Percentiles rank a stretch among this genome's conserved stretches.
These are phyloP conservation scores for Leptodontidium sp. DNA, from an alignment of 2,329 filamentous ascomycete genomes.

Conservation along the genomic window DNA sequence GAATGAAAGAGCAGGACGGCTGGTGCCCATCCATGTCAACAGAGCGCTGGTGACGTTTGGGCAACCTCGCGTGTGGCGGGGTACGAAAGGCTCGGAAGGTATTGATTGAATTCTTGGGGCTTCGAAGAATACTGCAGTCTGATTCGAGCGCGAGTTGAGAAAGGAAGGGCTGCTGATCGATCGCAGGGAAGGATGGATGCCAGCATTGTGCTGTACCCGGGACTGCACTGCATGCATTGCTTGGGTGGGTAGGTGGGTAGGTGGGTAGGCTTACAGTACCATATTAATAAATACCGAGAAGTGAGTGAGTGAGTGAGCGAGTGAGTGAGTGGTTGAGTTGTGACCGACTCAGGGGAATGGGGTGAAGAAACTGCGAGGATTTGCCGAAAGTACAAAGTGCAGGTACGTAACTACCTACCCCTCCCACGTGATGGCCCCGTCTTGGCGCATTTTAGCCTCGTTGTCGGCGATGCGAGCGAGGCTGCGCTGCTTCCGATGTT, in stretches of 20 bases:
- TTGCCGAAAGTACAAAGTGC: background rate
- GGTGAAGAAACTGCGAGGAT: background rate
- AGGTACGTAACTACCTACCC: background rate
- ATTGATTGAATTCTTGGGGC: background rate
- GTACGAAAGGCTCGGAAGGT: background rate
- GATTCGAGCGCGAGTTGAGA: conserved; percentile 5
- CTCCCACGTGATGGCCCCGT: background rate
- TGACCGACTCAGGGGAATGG: background rate
- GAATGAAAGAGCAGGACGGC: conserved; percentile 28
- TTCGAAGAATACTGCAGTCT: background rate
- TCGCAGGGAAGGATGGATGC: background rate
- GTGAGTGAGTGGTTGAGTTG: background rate
- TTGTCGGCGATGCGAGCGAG: background rate
- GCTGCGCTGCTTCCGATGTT: background rate
- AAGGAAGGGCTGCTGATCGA: background rate
- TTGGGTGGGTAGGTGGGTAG: too few relatives aligned
- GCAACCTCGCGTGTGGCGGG: background rate
- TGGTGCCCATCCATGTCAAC: background rate
- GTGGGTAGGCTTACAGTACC: too few relatives aligned
- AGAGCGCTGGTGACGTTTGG: conserved; percentile 7
- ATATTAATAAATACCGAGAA: too few relatives aligned
- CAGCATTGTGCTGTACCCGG: background rate
- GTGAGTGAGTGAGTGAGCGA: background rate
- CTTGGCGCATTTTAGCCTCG: background rate
- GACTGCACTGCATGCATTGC: background rate